Percentiles rank a stretch among this genome's conserved stretches.
phyloP scores from a whole-genome alignment of 1,284 basidiomycete species.

The Microbotryum violaceum region DNA sequence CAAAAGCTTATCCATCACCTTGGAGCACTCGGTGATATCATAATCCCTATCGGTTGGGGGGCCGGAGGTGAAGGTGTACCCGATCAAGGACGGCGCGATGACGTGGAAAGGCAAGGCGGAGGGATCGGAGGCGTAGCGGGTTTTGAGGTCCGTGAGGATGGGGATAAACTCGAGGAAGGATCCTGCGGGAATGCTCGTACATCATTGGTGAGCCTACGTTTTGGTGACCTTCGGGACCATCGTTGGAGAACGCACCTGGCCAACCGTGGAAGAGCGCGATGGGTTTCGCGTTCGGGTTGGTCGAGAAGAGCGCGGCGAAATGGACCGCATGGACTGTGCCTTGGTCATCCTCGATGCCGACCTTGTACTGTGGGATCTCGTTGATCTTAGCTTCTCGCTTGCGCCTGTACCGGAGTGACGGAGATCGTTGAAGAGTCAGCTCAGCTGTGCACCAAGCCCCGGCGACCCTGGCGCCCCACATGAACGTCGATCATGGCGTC shows the following conservation, averaged over 20 bases:
- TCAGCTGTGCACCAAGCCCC: not conserved
- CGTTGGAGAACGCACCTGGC: slow-evolving; percentile 38
- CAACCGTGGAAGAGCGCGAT: slow-evolving; percentile 42
- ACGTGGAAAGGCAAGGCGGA: slow-evolving; percentile 30
- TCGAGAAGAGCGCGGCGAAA: slow-evolving; percentile 38
- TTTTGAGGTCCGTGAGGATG: slow-evolving; percentile 1
- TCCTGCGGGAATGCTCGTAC: not conserved
- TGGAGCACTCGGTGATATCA: slow-evolving; percentile 32
- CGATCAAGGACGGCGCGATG: slow-evolving; percentile 37
- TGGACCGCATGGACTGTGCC: slow-evolving; percentile 30
- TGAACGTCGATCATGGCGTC: too few relatives aligned
- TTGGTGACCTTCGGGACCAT: too few relatives aligned
- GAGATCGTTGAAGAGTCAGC: not conserved
- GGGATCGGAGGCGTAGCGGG: not conserved
- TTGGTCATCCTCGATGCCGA: slow-evolving; percentile 6
- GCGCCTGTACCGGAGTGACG: not conserved
- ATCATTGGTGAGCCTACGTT: not conserved
- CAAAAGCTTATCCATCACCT: slow-evolving; percentile 39
- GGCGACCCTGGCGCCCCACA: too few relatives aligned
- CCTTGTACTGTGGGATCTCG: slow-evolving; percentile 6
- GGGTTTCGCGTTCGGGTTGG: slow-evolving; percentile 36
- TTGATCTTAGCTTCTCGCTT: slow-evolving; percentile 11
- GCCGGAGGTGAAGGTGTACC: slow-evolving; percentile 38
- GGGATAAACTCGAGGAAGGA: slow-evolving; percentile 25
- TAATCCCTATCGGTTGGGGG: slow-evolving; percentile 38